Base-by-base conservation (phyloP, 805 yeast species). In the Sugiyamaella lignohabitans region DNA sequence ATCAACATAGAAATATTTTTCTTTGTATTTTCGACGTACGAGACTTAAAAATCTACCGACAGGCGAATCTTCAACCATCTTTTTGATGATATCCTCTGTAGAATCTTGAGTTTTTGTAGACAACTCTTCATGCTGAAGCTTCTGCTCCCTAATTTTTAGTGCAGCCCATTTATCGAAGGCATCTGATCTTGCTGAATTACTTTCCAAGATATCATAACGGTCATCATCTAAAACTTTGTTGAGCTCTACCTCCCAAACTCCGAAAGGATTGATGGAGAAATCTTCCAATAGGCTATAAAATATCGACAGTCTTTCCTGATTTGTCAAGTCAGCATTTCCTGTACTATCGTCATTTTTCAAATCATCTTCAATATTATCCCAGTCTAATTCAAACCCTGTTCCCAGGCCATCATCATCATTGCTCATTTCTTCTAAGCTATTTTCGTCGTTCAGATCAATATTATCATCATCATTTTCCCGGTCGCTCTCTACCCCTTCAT, bases 201-300 rank as follows among this genome's bases (percentile, higher is more conserved):
- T 56, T 5, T 63, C 62, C 17, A 75, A 48, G 1, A 49, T 45
- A 20, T 63, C 59, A 54, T 67, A 78, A 10, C 68, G 52, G 3
- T 72, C 69, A 49, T 78, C 78, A n/a, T 63, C 50, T 1, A 67
- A 61, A 0, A 79, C 52, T 42, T 65, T 66, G 10, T 58, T 53
- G 8, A 71, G 60, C 56, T 76, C 79, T 1, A 59, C 50, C 4
- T 70, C 71, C 82, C 82, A 79, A 0, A 72, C 54, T 1, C 72
- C 63, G 47, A 58, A 73, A 0, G 79, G 77, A 53, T 77, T 69
- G 8, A 74, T 49, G 0, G 59, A 22, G 19, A 55, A 39, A 6
- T 56, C 62, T 3, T 59, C 57, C 6, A 79, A 60, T 34, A 78
- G 53, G 5, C 57, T 49, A 4, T 57, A 46, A 51, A 76, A 76